Evolutionary conservation across 768 basidiomycete genomes (phyloP).

Genomic region (Auriscalpium vulgare): DNA sequence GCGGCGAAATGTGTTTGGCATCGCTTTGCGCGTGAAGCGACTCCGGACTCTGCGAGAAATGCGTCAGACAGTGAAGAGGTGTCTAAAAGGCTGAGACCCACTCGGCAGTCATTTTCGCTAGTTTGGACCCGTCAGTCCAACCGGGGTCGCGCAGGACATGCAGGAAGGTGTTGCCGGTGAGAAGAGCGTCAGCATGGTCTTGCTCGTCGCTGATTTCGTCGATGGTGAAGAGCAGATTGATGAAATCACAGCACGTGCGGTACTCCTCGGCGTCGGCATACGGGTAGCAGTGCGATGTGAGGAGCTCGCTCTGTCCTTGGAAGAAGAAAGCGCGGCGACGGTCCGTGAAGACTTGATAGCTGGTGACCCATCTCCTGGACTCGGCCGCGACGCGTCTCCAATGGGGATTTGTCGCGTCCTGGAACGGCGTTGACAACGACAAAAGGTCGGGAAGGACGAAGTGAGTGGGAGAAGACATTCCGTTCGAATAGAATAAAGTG

Average conservation of each 20-base stretch:
- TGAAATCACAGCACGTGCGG: conserved; percentile 55
- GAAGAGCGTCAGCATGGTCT: conserved; percentile 43
- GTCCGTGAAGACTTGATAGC: conserved; percentile 49
- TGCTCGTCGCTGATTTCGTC: conserved; percentile 68
- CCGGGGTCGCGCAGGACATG: conserved; percentile 36
- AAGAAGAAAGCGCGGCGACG: conserved; percentile 58
- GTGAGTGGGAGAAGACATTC: conserved; percentile 9
- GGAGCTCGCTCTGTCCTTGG: conserved; percentile 51
- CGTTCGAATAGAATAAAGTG: too few relatives aligned
- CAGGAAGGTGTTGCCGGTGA: conserved; percentile 44
- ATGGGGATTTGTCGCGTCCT: conserved; percentile 46
- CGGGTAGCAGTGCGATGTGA: conserved; percentile 54
- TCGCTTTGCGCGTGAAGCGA: conserved; percentile 34
- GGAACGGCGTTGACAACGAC: conserved; percentile 31
- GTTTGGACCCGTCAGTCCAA: conserved; percentile 48
- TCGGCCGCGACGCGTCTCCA: conserved; percentile 46
- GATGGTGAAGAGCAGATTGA: conserved; percentile 57
- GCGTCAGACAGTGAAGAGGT: neutral
- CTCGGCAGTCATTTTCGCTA: conserved; percentile 53
- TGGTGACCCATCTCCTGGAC: conserved; percentile 56
- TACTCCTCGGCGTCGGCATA: conserved; percentile 51
- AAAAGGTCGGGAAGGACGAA: conserved; percentile 53
- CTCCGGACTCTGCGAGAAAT: conserved; percentile 38
- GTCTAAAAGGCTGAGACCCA: conserved; percentile 22
- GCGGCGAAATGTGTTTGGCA: conserved; percentile 39